phyloP scores from a whole-genome alignment of 164 flowering plant species.

The Magnolia kwangsiensis region DNA sequence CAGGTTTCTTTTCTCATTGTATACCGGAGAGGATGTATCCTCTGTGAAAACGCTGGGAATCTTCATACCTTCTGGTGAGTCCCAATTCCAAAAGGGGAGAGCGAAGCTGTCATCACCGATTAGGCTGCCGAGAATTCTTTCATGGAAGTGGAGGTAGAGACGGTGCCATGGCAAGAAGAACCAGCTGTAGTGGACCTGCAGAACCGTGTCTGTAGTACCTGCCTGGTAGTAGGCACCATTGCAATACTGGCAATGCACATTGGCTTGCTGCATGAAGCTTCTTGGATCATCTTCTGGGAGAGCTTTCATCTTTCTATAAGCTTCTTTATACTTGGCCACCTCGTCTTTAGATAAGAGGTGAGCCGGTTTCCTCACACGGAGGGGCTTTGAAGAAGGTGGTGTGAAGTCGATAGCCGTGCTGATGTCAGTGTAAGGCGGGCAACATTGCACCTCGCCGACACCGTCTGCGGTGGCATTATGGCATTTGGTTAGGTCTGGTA shows the following conservation, averaged over 20 bases:
- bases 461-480: not conserved
- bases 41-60: not conserved
- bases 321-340: not conserved
- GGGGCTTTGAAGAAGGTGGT: not conserved
- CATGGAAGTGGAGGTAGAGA: slow-evolving; percentile 7
- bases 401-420: not conserved
- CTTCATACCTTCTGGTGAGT: not conserved
- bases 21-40: not conserved
- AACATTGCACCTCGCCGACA: not conserved
- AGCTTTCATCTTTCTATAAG: not conserved
- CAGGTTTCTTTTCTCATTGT: not conserved
- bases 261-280: slow-evolving; percentile 1
- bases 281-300: not conserved
- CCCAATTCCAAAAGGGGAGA: slow-evolving; percentile 11
- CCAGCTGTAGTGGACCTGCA: slow-evolving; percentile 7
- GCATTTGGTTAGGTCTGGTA: not conserved
- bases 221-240: slow-evolving; percentile 5
- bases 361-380: not conserved
- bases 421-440: not conserved
- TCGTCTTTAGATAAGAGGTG: not conserved
- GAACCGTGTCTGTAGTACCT: not conserved
- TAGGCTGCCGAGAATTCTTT: slow-evolving; percentile 5
- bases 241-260: slow-evolving; percentile 4
- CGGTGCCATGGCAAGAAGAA: slow-evolving; percentile 11
- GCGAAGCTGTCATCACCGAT: slow-evolving; percentile 8